Percentiles rank a stretch among this genome's conserved stretches.
Conservation (phyloP, 1,284 basidiomycete genomes). For the Amylostereum chailletii region DNA sequence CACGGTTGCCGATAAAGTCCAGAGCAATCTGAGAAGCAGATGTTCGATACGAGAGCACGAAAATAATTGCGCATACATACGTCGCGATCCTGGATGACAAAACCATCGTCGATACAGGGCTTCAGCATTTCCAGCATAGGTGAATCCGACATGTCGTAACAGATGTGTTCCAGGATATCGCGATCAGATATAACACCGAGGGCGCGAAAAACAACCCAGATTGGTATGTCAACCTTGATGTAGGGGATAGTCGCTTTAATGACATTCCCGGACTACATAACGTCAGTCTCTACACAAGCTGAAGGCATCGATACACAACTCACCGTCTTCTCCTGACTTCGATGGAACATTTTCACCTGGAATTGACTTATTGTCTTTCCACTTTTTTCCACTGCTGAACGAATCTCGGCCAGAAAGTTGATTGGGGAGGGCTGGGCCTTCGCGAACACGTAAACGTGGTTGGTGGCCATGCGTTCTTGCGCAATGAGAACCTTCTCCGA, state of each 20-base stretch:
- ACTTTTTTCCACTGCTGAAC: conserved; percentile 96
- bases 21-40: conserved; percentile 53
- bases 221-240: conserved; percentile 96
- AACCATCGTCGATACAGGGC: conserved; percentile 97
- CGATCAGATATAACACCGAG: conserved; percentile 97
- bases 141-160: conserved; percentile 93
- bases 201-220: conserved; percentile 98
- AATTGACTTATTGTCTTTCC: conserved; percentile 98
- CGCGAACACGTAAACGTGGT: conserved; percentile 99
- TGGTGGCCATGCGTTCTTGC: conserved; percentile 98
- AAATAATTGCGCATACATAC: conserved; percentile 29
- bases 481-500: conserved; percentile 99
- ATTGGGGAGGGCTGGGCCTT: conserved; percentile 96
- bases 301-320: conserved; percentile 20
- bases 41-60: conserved; percentile 1
- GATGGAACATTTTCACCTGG: conserved; percentile 95
- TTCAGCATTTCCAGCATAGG: conserved; percentile 98
- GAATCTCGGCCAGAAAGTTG: conserved; percentile 94
- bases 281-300: not conserved
- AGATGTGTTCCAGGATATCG: conserved; percentile 97
- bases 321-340: conserved; percentile 81
- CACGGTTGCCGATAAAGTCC: conserved; percentile 98
- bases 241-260: conserved; percentile 98
- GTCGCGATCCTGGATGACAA: conserved; percentile 96
- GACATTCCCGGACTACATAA: conserved; percentile 71